phyloP scores from a whole-genome alignment of 441 rosid genomes.

The Populus hybrid region DNA sequence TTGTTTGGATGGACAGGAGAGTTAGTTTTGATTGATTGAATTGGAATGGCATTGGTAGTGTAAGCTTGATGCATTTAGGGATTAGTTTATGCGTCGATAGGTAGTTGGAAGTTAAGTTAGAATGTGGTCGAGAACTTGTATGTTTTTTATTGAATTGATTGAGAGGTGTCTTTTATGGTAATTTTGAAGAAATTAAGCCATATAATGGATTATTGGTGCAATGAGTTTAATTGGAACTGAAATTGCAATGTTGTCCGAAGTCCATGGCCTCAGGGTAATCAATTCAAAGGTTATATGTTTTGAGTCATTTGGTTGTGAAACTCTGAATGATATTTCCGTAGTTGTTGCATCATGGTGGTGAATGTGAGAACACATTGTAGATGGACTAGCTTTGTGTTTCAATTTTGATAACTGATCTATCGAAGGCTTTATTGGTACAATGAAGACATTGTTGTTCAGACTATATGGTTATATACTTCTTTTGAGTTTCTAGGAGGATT shows the following conservation, averaged over 20 bases:
- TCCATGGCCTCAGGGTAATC: neutral
- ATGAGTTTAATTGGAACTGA: neutral
- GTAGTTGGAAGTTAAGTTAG: neutral
- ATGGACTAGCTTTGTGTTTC: neutral
- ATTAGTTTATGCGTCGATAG: neutral
- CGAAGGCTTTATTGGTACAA: neutral
- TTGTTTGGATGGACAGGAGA: neutral
- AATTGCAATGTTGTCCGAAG: neutral
- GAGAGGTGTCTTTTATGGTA: neutral
- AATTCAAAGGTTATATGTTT: neutral
- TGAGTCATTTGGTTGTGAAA: neutral
- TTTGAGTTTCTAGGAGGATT: conserved; percentile 4
- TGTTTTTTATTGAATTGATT: neutral
- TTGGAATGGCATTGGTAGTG: neutral
- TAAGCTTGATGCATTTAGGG: conserved; percentile 1
- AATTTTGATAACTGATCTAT: neutral
- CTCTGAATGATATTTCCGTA: neutral
- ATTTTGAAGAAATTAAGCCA: neutral
- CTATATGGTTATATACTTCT: neutral
- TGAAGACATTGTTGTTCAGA: neutral
- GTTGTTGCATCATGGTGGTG: neutral
- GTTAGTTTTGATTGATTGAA: conserved; percentile 2
- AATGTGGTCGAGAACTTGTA: neutral
- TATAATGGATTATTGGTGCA: neutral
- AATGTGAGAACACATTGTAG: neutral